Base-by-base conservation (phyloP, 179 eudicot genomes). In the Beta macrorhiza region DNA sequence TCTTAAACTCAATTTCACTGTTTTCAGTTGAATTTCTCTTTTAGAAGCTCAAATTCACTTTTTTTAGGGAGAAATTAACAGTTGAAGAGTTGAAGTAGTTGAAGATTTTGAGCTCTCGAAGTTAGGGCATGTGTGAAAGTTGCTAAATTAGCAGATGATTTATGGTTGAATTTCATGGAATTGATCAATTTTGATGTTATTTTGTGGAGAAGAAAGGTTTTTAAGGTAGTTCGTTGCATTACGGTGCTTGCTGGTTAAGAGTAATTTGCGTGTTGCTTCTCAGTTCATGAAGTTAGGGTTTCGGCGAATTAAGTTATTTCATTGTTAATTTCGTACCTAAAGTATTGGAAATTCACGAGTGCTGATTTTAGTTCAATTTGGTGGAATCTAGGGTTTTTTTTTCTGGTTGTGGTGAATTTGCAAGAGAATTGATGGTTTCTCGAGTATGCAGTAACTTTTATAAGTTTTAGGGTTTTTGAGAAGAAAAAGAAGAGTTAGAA, bases 401-500 rank as follows among this genome's bases (percentile, higher is more conserved):
- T 63, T 51, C 29, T 53, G 42, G 7, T 17, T 72, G 5, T 72
- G 52, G 49, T 55, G 75, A 77, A 72, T 3, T 84, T 57, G 12
- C 12, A 20, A 52, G 51, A 70, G 68, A 20, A 51, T 62, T 52
- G 0, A 42, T 65, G 82, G 11, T 73, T 78, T 57, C 22, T 62
- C 5, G 51, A 49, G 19, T 25, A 77, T 47, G 74, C 63, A 80
- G 7, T 19, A 51, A 80, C 29, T 70, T 85, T 55, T 69, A 82
- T 80, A 81, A 62, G 62, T 55, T 29, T 63, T 79, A 78, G 80
- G 83, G 86, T 78, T 86, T 75, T 44, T 63, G 79, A 56, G 13
- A 80, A 37, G 77, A n/a, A 52, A 22, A 52, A 32, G 61, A 52
- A 72, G 80, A 76, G 42, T 78, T 74, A 84, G 81, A 59, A 96